These are phyloP conservation scores for Yamadazyma kitorensis DNA, from an alignment of 805 yeast genomes.

Conservation along the genomic window DNA sequence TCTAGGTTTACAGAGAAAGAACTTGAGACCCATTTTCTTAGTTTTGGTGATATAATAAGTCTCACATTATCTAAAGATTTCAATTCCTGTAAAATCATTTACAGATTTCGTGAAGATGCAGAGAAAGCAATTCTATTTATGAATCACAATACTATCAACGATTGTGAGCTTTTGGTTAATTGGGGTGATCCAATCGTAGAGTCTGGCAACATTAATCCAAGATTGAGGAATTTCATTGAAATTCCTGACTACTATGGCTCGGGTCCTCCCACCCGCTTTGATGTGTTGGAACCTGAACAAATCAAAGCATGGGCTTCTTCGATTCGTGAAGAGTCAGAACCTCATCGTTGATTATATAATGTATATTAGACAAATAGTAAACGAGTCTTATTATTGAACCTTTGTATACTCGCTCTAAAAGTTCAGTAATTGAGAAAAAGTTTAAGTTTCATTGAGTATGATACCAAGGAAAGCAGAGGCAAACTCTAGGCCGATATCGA, in stretches of 20 bases:
- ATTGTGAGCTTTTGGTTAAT: conserved; percentile 22
- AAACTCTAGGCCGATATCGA: conserved; percentile 32
- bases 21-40: conserved; percentile 54
- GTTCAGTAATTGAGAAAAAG: too few relatives aligned
- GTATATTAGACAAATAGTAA: too few relatives aligned
- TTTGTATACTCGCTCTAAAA: too few relatives aligned
- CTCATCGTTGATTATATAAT: neutral
- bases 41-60: conserved; percentile 54
- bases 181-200: conserved; percentile 36
- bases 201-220: neutral
- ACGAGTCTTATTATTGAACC: too few relatives aligned
- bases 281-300: conserved; percentile 1
- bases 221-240: neutral
- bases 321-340: conserved; percentile 7
- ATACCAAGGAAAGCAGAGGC: conserved; percentile 3
- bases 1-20: conserved; percentile 59
- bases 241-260: conserved; percentile 5
- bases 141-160: conserved; percentile 29
- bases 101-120: conserved; percentile 30
- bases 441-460: too few relatives aligned
- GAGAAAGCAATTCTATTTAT: conserved; percentile 34
- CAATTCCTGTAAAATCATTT: conserved; percentile 24
- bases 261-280: conserved; percentile 2
- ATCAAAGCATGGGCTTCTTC: conserved; percentile 1
- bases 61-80: conserved; percentile 20